Base-by-base conservation (phyloP, 1,139 yeast species). In the Yarrowia galli region DNA sequence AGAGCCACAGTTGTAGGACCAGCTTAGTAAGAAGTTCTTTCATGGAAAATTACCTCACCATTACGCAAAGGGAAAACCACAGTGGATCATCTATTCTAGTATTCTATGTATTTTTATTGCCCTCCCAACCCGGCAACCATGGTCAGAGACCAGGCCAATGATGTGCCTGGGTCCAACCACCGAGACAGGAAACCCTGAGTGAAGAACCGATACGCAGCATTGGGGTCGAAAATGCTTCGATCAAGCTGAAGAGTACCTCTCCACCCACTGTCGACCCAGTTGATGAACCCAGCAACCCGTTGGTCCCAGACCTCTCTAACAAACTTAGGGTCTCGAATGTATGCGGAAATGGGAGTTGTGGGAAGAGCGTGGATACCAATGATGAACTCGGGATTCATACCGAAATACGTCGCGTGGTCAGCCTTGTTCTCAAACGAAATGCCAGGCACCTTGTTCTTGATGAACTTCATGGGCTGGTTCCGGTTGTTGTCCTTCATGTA, bases 361-460 rank as follows among this genome's bases (percentile, higher is more conserved):
- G 98, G 96, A 69, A 93, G 82, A 87, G 93, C 93, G 77, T 93
- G 98, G 70, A 93, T 92, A 75, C 97, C 97, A 73, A 92, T 97
- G 66, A 92, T 91, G 75, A 88, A 93, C 76, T 92, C 92, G 60
- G 82, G 77, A 64, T 85, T 81, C 72, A 81, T 80, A 2, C 97
- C 97, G 74, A 91, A 91, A 76, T 88, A 91, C 0, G 97, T 93
- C 1, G 97, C 90, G 78, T 91, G 96, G 72, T 91, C 97, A 70
- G 91, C 80, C 79, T 93, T 92, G 77, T 92, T 92, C 75, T 92
- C 97, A 76, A 86, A 89, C 36, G 73, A 67, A 45, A 89, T 89
- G 69, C 96, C 96, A 65, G 88, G 79, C 40, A 88, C 92, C 74
- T 84, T 86, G 79, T 89, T 89, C 43, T 81, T 81, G 68, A 85